These are phyloP conservation scores for Paraphaeosphaeria minitans DNA, from an alignment of 2,329 filamentous ascomycete genomes.

Conservation along the genomic window DNA sequence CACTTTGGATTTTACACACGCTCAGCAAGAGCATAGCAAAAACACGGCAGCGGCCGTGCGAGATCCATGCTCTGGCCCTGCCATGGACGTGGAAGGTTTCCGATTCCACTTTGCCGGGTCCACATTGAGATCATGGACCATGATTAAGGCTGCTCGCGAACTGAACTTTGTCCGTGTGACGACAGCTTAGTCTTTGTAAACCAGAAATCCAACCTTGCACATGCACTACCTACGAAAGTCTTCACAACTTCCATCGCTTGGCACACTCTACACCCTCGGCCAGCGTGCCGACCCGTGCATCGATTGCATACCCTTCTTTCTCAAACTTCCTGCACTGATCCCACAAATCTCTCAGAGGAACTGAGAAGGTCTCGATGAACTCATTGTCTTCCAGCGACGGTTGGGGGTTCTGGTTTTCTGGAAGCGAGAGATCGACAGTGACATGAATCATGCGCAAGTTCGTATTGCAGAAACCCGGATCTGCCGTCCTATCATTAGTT, in stretches of 20 bases:
- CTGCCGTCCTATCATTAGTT: constrained; percentile 24
- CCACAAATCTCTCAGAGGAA: constrained; percentile 69
- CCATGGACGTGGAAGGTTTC: not conserved
- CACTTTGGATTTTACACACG: not conserved
- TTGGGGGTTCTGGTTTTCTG: constrained; percentile 70
- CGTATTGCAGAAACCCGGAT: constrained; percentile 51
- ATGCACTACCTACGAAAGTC: not conserved
- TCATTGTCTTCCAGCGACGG: constrained; percentile 78
- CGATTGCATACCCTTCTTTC: constrained; percentile 74
- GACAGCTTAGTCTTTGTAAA: not conserved
- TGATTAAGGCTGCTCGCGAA: not conserved
- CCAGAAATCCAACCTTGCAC: not conserved
- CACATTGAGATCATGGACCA: not conserved
- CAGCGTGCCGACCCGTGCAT: constrained; percentile 76
- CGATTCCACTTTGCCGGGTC: not conserved
- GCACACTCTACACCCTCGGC: constrained; percentile 79
- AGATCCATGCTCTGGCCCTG: not conserved
- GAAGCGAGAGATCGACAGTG: constrained; percentile 69
- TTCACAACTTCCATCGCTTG: constrained; percentile 53
- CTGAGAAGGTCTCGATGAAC: constrained; percentile 79
- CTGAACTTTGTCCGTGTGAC: not conserved
- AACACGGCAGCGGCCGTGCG: not conserved
- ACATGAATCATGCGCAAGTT: constrained; percentile 71
- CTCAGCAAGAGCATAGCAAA: constrained; percentile 4
- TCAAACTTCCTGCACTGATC: constrained; percentile 70